Conservation (phyloP, 1,284 basidiomycete species). For the Malassezia sp. region DNA sequence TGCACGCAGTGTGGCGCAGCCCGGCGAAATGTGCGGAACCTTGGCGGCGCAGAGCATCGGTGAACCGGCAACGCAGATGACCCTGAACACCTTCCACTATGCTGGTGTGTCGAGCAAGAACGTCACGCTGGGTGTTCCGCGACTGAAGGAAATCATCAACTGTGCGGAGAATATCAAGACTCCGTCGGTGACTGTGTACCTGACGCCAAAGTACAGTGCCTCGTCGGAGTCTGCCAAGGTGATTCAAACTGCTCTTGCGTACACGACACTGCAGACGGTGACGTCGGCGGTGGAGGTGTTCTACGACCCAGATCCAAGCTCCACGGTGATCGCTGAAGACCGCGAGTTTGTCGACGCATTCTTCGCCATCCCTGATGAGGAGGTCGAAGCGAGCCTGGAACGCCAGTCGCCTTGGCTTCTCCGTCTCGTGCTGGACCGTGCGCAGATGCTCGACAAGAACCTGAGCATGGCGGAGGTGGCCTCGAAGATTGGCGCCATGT, state of each 20-base stretch:
- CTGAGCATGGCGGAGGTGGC: slow-evolving; percentile 92
- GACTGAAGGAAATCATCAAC: slow-evolving; percentile 97
- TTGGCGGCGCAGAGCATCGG: slow-evolving; percentile 96
- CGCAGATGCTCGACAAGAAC: slow-evolving; percentile 94
- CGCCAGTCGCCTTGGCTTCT: slow-evolving; percentile 93
- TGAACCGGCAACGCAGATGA: slow-evolving; percentile 99
- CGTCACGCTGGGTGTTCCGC: slow-evolving; percentile 96
- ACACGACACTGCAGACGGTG: slow-evolving; percentile 85
- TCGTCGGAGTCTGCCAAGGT: slow-evolving; percentile 59
- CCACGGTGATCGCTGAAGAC: slow-evolving; percentile 93
- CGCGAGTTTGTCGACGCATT: slow-evolving; percentile 92
- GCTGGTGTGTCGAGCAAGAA: slow-evolving; percentile 94
- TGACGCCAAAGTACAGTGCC: slow-evolving; percentile 43
- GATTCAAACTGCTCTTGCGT: slow-evolving; percentile 83
- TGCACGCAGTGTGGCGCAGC: slow-evolving; percentile 74
- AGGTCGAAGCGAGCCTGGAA: slow-evolving; percentile 79
- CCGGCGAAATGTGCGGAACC: slow-evolving; percentile 98
- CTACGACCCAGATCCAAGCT: slow-evolving; percentile 86
- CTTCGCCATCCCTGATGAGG: slow-evolving; percentile 98
- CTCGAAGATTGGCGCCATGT: slow-evolving; percentile 80
- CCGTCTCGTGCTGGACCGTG: slow-evolving; percentile 88
- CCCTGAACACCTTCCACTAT: slow-evolving; percentile 98
- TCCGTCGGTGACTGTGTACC: slow-evolving; percentile 81
- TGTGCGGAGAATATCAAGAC: slow-evolving; percentile 98
- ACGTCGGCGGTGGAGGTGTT: slow-evolving; percentile 94